phyloP scores from a whole-genome alignment of 352 stramenopile species.

The Phytophthora nicotianae region DNA sequence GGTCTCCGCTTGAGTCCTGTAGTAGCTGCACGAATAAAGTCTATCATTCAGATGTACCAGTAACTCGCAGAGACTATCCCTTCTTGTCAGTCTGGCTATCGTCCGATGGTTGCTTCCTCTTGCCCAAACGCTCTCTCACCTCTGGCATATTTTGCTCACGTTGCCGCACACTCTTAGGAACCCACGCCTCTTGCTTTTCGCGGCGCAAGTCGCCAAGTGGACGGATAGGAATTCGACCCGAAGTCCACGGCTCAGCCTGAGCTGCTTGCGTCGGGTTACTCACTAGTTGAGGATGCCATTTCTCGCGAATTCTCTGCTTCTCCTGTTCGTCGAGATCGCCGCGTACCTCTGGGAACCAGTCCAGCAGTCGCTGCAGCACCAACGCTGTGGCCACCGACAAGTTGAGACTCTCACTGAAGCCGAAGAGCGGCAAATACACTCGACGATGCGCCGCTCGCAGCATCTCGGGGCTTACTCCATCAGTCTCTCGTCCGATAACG shows the following conservation, averaged over 20 bases:
- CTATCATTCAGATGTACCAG: constrained; percentile 14
- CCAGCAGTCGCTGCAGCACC: constrained; percentile 88
- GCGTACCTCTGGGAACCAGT: constrained; percentile 73
- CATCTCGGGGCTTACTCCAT: constrained; percentile 92
- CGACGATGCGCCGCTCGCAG: constrained; percentile 83
- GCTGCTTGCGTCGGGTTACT: constrained; percentile 67
- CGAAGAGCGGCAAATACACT: constrained; percentile 93
- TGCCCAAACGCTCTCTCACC: constrained; percentile 58
- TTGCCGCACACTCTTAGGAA: constrained; percentile 68
- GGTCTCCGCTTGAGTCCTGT: constrained; percentile 59
- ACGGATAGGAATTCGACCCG: constrained; percentile 39
- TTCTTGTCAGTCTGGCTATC: constrained; percentile 3
- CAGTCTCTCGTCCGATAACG: constrained; percentile 93
- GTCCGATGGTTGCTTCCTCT: constrained; percentile 27
- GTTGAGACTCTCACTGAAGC: constrained; percentile 95
- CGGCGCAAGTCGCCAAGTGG: constrained; percentile 63
- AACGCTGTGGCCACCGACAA: constrained; percentile 92
- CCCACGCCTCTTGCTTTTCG: constrained; percentile 65
- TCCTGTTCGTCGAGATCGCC: constrained; percentile 56
- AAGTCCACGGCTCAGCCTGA: constrained; percentile 61
- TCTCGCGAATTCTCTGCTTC: constrained; percentile 52
- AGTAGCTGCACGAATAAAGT: constrained; percentile 15
- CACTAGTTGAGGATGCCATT: constrained; percentile 71
- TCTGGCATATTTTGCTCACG: constrained; percentile 66
- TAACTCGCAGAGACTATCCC: not conserved